Evolutionary conservation across 108 stramenopile species (phyloP).

Genomic region (Cyclostephanos invisitatus): DNA sequence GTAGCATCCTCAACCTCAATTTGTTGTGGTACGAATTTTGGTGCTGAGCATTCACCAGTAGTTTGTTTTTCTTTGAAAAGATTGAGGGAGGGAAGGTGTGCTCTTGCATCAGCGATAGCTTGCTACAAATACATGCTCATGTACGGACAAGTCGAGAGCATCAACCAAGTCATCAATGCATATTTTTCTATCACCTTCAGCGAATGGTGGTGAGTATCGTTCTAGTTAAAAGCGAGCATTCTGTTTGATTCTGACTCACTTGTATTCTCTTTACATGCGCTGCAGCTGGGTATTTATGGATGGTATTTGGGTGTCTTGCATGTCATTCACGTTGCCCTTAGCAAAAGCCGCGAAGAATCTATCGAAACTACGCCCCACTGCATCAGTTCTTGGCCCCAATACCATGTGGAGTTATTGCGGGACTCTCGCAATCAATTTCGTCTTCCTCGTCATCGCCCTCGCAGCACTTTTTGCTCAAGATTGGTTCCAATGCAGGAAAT

Average conservation of each 20-base stretch:
- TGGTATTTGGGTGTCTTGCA: slow-evolving; percentile 56
- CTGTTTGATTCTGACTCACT: neutral
- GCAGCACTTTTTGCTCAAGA: slow-evolving; percentile 50
- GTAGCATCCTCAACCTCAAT: neutral
- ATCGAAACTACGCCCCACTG: slow-evolving; percentile 62
- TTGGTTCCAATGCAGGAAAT: slow-evolving; percentile 70
- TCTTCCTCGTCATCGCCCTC: slow-evolving; percentile 54
- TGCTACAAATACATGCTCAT: slow-evolving; percentile 72
- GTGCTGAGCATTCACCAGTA: neutral
- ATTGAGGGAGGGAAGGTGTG: slow-evolving; percentile 67
- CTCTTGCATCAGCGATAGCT: slow-evolving; percentile 64
- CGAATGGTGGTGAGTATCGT: slow-evolving; percentile 63
- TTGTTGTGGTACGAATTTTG: neutral
- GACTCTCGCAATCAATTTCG: slow-evolving; percentile 56
- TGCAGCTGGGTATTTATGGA: slow-evolving; percentile 52
- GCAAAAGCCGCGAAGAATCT: slow-evolving; percentile 51
- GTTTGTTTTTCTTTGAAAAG: neutral
- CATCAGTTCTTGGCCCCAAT: slow-evolving; percentile 61
- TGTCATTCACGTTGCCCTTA: slow-evolving; percentile 67
- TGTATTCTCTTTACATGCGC: neutral
- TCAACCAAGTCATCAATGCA: slow-evolving; percentile 58
- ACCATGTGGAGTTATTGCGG: slow-evolving; percentile 57
- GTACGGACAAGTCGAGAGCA: slow-evolving; percentile 72
- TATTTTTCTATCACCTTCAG: slow-evolving; percentile 57
- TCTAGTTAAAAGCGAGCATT: neutral